Base-by-base conservation (phyloP, 495 filamentous ascomycete genomes). In the Aspergillus incahuasiensis region DNA sequence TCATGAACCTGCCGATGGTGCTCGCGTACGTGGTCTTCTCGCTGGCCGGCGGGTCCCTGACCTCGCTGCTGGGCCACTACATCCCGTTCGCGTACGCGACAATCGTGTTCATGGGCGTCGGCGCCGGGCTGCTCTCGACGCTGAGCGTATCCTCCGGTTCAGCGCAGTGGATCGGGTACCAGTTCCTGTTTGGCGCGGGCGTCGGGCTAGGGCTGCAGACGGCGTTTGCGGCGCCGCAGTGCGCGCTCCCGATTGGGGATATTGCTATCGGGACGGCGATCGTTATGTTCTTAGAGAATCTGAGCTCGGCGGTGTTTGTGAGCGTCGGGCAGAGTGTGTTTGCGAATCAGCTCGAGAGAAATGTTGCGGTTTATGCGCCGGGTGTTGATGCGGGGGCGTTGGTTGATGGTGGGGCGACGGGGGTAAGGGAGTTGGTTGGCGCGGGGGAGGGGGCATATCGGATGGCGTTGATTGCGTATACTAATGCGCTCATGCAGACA, bases 151-250 rank as follows among this genome's bases (percentile, higher is more conserved):
- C 79, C 52, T 82, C 83, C 1, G 60, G 63, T 16, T 71, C 73
- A 20, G 54, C 71, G 5, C 70, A 76, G 28, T 91, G 86, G 86
- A 83, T 87, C 47, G 86, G 84, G 15, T 90, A 83, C 61, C 81
- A 89, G 63, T 75, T 88, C 50, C 55, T 91, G n/a, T 80, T 77
- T 48, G 89, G 89, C 32, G 76, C 87, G 11, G 89, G 88, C 6
- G 63, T 90, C 6, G 89, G 89, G 0, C 69, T 82, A 8, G 86
- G 87, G n/a, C 81, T 90, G 79, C 88, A 91, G 64, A 81, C 85
- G 43, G 69, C 81, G 0, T 75, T 74, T 20, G 74, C 90, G 38
- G 85, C 85, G 6, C 82, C 82, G 6, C 87, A 90, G 59, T 80
- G 83, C 0, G 74, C 80, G 2, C 77, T 90, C 6, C 64, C 74